These are phyloP conservation scores for Thinopyrum elongatum DNA, from an alignment of 176 grass and related monocot species.

Conservation along the genomic window DNA sequence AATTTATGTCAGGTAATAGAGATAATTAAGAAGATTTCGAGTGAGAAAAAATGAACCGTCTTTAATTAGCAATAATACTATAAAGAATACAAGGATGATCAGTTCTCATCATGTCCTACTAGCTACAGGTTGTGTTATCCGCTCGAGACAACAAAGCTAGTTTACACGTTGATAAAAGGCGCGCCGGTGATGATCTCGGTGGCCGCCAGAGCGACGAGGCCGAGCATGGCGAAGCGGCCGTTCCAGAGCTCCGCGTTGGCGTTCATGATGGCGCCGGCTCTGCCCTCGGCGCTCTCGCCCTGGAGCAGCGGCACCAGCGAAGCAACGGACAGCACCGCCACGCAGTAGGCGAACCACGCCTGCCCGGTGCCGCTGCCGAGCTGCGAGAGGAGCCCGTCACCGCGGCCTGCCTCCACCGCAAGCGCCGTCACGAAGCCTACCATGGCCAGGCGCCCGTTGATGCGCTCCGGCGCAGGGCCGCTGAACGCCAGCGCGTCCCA, in stretches of 20 bases:
- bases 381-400: conserved; percentile 42
- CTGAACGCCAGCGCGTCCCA: conserved; percentile 56
- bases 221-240: conserved; percentile 72
- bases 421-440: conserved; percentile 59
- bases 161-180: conserved; percentile 45
- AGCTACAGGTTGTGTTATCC: no score
- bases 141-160: no score
- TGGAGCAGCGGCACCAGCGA: conserved; percentile 62
- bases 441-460: conserved; percentile 67
- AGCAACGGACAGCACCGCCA: conserved; percentile 43
- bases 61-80: no score
- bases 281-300: conserved; percentile 38
- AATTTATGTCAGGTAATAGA: no score
- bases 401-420: conserved; percentile 46
- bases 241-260: conserved; percentile 82
- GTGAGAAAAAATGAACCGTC: no score
- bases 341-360: conserved; percentile 40
- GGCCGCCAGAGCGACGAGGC: conserved; percentile 57
- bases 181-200: conserved; percentile 62
- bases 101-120: no score
- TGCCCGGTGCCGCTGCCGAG: conserved; percentile 27
- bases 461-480: conserved; percentile 59
- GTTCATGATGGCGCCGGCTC: conserved; percentile 32
- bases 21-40: no score
- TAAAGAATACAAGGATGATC: no score